Conservation (phyloP, 2,329 filamentous ascomycete genomes). For the Pyricularia grisea region DNA sequence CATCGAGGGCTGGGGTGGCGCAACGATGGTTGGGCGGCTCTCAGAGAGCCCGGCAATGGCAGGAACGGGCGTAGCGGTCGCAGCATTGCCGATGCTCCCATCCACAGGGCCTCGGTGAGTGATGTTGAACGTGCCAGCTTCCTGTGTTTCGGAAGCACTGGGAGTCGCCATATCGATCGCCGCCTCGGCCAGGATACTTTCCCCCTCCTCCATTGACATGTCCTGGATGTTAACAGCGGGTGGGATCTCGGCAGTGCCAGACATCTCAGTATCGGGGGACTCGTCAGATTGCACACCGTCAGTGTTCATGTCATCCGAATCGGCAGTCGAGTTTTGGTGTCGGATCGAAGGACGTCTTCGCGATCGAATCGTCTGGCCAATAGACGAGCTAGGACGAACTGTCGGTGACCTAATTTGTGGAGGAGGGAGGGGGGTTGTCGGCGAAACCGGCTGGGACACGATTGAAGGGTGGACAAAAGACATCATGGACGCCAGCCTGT, state of each 20-base stretch:
- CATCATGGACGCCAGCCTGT: constrained; percentile 76
- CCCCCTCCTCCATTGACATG: constrained; percentile 68
- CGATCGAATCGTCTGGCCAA: constrained; percentile 42
- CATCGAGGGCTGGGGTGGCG: constrained; percentile 65
- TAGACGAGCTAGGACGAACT: constrained; percentile 41
- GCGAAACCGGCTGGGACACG: constrained; percentile 84
- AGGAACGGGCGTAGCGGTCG: constrained; percentile 55
- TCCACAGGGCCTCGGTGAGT: constrained; percentile 72
- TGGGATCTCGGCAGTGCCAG: constrained; percentile 72
- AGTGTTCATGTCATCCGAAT: constrained; percentile 75
- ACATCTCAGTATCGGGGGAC: constrained; percentile 66
- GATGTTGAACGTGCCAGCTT: constrained; percentile 88
- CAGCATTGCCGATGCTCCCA: constrained; percentile 70
- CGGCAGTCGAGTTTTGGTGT: constrained; percentile 75
- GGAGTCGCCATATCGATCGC: constrained; percentile 68
- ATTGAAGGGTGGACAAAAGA: constrained; percentile 59
- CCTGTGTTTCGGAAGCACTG: constrained; percentile 74
- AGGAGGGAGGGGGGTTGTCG: constrained; percentile 71
- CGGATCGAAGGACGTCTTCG: constrained; percentile 75
- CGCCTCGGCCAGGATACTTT: constrained; percentile 67
- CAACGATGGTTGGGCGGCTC: constrained; percentile 58
- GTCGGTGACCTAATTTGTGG: constrained; percentile 50
- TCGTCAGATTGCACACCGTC: constrained; percentile 78
- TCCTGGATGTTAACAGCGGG: constrained; percentile 78
- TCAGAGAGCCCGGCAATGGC: constrained; percentile 61